A percentile compares a stretch with the other conserved stretches of the same genome.
These are phyloP conservation scores for Phytopythium aichiense DNA, from an alignment of 352 stramenopile genomes.

Conservation along the genomic window DNA sequence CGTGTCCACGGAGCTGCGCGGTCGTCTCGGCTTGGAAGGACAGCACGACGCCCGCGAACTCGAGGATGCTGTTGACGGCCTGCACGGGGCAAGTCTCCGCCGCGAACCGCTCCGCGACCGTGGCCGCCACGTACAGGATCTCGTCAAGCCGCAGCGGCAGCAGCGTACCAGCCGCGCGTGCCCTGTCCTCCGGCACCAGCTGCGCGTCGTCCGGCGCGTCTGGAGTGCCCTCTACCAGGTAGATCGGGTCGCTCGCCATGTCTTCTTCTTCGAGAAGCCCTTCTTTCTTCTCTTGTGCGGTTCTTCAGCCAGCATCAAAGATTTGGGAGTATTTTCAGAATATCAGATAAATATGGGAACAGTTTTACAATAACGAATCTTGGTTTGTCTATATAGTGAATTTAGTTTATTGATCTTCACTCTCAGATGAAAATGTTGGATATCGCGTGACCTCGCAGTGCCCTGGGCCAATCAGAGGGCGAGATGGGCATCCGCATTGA, in stretches of 20 bases:
- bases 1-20: slow-evolving; percentile 18
- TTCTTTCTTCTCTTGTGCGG: background rate
- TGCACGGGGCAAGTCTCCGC: slow-evolving; percentile 25
- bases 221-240: slow-evolving; percentile 27
- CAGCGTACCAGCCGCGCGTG: slow-evolving; percentile 6
- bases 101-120: slow-evolving; percentile 23
- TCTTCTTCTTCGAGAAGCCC: too few relatives aligned
- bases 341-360: too few relatives aligned
- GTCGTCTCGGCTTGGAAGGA: slow-evolving; percentile 37
- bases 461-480: background rate
- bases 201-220: slow-evolving; percentile 18
- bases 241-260: slow-evolving; percentile 12
- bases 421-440: background rate
- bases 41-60: slow-evolving; percentile 48
- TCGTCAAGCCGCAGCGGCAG: slow-evolving; percentile 21
- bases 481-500: background rate
- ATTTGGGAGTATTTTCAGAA: too few relatives aligned
- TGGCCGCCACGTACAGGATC: slow-evolving; percentile 39
- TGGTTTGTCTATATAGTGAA: background rate
- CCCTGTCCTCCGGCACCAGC: slow-evolving; percentile 17
- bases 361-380: too few relatives aligned
- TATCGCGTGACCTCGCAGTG: background rate
- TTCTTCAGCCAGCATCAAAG: too few relatives aligned
- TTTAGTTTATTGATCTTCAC: background rate
- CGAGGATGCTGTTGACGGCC: slow-evolving; percentile 43